Evolutionary conservation across 352 stramenopile genomes (phyloP).

Genomic region (Thalassiosira livingstoniorum): DNA sequence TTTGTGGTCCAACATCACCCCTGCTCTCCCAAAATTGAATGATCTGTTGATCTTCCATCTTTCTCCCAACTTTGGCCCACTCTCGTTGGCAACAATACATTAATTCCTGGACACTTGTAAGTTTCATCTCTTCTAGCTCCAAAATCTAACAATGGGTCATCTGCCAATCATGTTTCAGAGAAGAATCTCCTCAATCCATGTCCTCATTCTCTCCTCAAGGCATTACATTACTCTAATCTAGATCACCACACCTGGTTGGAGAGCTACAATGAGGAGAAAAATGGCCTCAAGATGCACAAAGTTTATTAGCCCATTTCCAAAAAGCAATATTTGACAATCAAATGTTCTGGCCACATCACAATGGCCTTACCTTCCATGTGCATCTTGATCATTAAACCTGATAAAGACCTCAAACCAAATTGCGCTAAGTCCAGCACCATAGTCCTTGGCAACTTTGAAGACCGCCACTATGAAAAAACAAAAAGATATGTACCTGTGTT

Average conservation of each 20-base stretch:
- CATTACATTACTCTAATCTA: constrained; percentile 19
- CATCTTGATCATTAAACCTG: constrained; percentile 49
- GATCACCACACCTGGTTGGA: constrained; percentile 13
- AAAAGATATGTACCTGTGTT: constrained; percentile 48
- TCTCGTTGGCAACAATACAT: not conserved
- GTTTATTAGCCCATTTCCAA: constrained; percentile 40
- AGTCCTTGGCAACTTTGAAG: constrained; percentile 55
- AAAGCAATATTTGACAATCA: constrained; percentile 19
- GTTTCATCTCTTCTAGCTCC: constrained; percentile 19
- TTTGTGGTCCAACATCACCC: constrained; percentile 5
- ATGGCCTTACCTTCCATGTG: constrained; percentile 49
- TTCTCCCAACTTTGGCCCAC: constrained; percentile 15
- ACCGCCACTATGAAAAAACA: constrained; percentile 21
- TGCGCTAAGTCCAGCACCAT: constrained; percentile 61
- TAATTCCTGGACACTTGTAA: constrained; percentile 22
- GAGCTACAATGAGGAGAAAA: constrained; percentile 27
- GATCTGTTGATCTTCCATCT: constrained; percentile 14
- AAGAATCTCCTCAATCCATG: constrained; percentile 16
- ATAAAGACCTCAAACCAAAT: constrained; percentile 47
- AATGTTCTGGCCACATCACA: not conserved
- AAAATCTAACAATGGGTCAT: constrained; percentile 11
- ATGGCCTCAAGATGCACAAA: constrained; percentile 8
- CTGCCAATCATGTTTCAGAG: constrained; percentile 4
- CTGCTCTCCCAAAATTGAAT: constrained; percentile 5
- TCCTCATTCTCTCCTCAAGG: constrained; percentile 6